Evolutionary conservation across 805 yeast species (phyloP).

Genomic region (Candida mattraensis): DNA sequence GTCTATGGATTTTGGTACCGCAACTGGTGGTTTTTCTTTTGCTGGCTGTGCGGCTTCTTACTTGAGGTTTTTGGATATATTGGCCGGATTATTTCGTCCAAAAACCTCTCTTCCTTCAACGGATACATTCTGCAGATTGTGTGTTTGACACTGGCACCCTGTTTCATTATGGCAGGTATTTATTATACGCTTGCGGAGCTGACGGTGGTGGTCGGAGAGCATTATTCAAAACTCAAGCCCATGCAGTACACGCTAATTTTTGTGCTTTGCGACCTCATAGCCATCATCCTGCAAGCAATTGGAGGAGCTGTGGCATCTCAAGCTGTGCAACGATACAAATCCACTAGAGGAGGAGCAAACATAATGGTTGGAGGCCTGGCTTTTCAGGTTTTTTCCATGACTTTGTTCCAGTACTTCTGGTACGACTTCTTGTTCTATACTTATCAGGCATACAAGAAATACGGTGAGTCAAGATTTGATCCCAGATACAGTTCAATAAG

Average conservation of each 20-base stretch:
- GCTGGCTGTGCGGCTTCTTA: constrained; percentile 56
- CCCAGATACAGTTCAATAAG: constrained; percentile 33
- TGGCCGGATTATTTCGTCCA: constrained; percentile 54
- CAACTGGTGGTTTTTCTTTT: constrained; percentile 67
- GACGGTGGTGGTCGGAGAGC: constrained; percentile 59
- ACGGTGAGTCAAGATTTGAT: constrained; percentile 35
- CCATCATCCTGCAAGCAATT: constrained; percentile 69
- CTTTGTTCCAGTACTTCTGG: constrained; percentile 50
- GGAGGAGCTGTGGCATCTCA: constrained; percentile 76
- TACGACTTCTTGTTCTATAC: constrained; percentile 43
- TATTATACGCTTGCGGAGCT: constrained; percentile 70
- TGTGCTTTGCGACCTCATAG: constrained; percentile 60
- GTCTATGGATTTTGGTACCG: constrained; percentile 43
- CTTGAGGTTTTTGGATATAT: constrained; percentile 70
- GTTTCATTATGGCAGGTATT: constrained; percentile 79
- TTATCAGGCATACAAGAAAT: constrained; percentile 22
- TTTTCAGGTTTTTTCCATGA: constrained; percentile 67
- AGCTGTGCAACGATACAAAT: constrained; percentile 31
- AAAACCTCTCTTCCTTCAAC: constrained; percentile 33
- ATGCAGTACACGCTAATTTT: constrained; percentile 64
- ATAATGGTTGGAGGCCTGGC: constrained; percentile 74
- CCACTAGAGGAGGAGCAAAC: constrained; percentile 44
- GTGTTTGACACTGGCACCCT: constrained; percentile 75
- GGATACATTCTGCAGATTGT: constrained; percentile 64
- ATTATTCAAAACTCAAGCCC: constrained; percentile 53